Conservation (phyloP, 169 alveolate species). For the Plasmodium berghei region DNA sequence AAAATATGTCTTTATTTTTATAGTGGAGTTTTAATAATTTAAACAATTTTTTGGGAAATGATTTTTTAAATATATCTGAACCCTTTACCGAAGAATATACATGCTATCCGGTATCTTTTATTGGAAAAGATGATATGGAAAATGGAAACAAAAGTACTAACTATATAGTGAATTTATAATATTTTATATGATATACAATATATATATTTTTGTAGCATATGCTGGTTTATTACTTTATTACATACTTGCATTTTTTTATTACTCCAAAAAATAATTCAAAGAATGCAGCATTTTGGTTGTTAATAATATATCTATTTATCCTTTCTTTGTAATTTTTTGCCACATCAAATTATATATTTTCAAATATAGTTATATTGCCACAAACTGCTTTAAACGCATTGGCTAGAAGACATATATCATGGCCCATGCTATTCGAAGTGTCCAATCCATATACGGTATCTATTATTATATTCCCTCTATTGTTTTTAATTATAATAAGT, state of each 20-base stretch:
- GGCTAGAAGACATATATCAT: conserved; percentile 89
- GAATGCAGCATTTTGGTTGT: no score
- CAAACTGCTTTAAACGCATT: conserved; percentile 88
- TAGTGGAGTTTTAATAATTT: conserved; percentile 76
- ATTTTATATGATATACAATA: neutral
- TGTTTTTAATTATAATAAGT: neutral
- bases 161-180: neutral
- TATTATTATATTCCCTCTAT: neutral
- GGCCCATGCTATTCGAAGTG: conserved; percentile 91
- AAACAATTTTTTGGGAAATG: conserved; percentile 54
- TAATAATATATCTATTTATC: neutral
- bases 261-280: no score
- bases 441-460: conserved; percentile 81
- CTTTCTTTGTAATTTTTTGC: neutral
- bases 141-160: conserved; percentile 87
- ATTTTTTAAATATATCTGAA: conserved; percentile 57
- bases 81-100: conserved; percentile 84
- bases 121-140: conserved; percentile 89
- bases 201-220: neutral
- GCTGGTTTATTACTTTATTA: no score
- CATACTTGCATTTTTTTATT: no score
- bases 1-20: conserved; percentile 32
- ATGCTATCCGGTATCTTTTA: conserved; percentile 89
- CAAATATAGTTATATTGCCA: conserved; percentile 83
- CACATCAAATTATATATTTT: neutral